Percentiles rank a stretch among this genome's conserved stretches.
phyloP scores from a whole-genome alignment of 805 yeast genomes.

The Helenozyma rhizophorensis region DNA sequence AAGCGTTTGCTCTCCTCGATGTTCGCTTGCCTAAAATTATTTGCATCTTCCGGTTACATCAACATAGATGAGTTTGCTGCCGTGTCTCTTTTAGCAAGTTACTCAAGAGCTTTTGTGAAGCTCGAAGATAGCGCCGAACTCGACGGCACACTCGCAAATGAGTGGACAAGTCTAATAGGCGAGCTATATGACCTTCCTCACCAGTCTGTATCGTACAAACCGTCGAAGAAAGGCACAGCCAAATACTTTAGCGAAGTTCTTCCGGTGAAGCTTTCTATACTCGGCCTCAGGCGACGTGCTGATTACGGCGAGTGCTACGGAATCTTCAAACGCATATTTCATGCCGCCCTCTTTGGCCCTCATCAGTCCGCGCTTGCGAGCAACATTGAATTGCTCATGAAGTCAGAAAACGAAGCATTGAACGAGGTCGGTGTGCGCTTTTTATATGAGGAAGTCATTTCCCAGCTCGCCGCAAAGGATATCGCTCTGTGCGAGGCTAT shows the following conservation, averaged over 20 bases:
- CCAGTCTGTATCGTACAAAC: conserved; percentile 17
- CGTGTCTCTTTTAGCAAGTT: conserved; percentile 23
- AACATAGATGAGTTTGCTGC: conserved; percentile 30
- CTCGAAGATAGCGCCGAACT: conserved; percentile 2
- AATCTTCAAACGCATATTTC: conserved; percentile 4
- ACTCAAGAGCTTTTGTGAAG: conserved; percentile 5
- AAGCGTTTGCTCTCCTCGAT: conserved; percentile 14
- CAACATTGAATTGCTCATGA: conserved; percentile 1
- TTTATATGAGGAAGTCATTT: conserved; percentile 26
- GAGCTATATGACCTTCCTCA: conserved; percentile 22
- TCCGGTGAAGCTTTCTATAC: conserved; percentile 10
- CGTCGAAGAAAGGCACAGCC: conserved; percentile 27
- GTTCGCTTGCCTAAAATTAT: conserved; percentile 14
- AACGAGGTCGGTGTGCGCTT: conserved; percentile 4
- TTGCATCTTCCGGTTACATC: conserved; percentile 23
- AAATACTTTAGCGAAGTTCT: conserved; percentile 25
- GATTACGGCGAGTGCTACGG: conserved; percentile 2
- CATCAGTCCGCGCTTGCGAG: conserved; percentile 1
- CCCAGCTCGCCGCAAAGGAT: conserved; percentile 27
- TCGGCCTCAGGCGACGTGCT: background rate
- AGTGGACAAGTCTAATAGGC: conserved; percentile 25
- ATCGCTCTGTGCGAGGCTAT: conserved; percentile 44
- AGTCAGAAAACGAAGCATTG: conserved; percentile 2
- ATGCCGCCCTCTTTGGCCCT: conserved; percentile 4
- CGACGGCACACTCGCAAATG: conserved; percentile 2